Evolutionary conservation across 805 yeast genomes (phyloP).

Genomic region (Metschnikowia amazonensis): DNA sequence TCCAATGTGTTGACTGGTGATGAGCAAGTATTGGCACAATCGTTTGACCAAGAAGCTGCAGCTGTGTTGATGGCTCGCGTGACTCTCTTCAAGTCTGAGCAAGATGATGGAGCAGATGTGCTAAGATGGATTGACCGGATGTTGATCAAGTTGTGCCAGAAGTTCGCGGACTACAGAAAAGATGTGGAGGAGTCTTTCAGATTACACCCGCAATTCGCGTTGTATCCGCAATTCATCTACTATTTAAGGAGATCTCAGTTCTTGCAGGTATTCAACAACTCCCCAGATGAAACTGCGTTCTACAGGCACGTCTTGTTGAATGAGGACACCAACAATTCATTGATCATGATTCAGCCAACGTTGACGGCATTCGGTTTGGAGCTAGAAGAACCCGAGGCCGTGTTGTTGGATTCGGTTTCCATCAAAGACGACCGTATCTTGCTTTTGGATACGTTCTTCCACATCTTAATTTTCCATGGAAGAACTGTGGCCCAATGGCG

Average conservation of each 20-base stretch:
- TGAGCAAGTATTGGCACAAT: slow-evolving; percentile 45
- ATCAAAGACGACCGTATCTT: slow-evolving; percentile 84
- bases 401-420: slow-evolving; percentile 87
- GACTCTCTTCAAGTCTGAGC: slow-evolving; percentile 74
- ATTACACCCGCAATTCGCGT: slow-evolving; percentile 74
- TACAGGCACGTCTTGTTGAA: slow-evolving; percentile 88
- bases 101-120: slow-evolving; percentile 88
- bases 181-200: slow-evolving; percentile 81
- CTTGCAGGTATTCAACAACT: slow-evolving; percentile 91
- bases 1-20: slow-evolving; percentile 51
- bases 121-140: slow-evolving; percentile 93
- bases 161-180: slow-evolving; percentile 89
- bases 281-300: slow-evolving; percentile 98
- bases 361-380: slow-evolving; percentile 79
- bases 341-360: slow-evolving; percentile 98
- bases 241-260: slow-evolving; percentile 95
- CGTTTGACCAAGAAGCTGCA: slow-evolving; percentile 99
- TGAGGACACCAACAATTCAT: slow-evolving; percentile 88
- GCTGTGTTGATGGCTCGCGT: slow-evolving; percentile 90
- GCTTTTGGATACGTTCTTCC: slow-evolving; percentile 93
- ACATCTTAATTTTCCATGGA: slow-evolving; percentile 92
- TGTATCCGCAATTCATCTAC: slow-evolving; percentile 94
- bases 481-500: slow-evolving; percentile 95
- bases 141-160: slow-evolving; percentile 83
- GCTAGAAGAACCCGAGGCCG: slow-evolving; percentile 76